These are phyloP conservation scores for Fraxinus albicans DNA, from an alignment of 305 asterid species.

Conservation along the genomic window DNA sequence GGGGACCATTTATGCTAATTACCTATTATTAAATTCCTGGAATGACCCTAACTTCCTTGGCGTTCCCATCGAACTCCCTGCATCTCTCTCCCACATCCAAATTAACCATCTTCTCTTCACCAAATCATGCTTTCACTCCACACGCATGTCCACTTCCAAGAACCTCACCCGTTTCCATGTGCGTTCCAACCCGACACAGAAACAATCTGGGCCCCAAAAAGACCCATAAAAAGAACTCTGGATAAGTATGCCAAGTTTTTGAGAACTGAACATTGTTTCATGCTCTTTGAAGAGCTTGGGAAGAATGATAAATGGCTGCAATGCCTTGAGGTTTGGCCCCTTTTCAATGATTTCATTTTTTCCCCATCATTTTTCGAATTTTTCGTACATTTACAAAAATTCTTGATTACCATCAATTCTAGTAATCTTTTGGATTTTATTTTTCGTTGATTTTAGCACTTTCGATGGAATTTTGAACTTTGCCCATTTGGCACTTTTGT, in stretches of 20 bases:
- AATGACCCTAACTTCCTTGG: slow-evolving; percentile 29
- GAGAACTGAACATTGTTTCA: slow-evolving; percentile 82
- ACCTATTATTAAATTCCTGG: background rate
- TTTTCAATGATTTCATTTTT: background rate
- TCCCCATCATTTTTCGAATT: background rate
- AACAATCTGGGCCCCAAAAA: slow-evolving; percentile 33
- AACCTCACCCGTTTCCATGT: slow-evolving; percentile 30
- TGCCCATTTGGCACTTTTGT: background rate
- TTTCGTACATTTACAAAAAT: background rate
- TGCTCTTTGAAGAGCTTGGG: slow-evolving; percentile 91
- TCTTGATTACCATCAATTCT: background rate
- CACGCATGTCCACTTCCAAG: slow-evolving; percentile 17
- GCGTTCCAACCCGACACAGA: slow-evolving; percentile 43
- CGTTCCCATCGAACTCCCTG: slow-evolving; percentile 31
- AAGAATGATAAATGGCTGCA: slow-evolving; percentile 78
- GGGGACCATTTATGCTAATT: no score
- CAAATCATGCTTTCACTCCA: slow-evolving; percentile 20
- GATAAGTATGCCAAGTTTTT: slow-evolving; percentile 67
- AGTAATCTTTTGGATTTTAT: background rate
- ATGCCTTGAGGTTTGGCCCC: slow-evolving; percentile 62
- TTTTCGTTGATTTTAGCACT: background rate
- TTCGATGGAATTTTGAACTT: background rate
- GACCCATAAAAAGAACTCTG: slow-evolving; percentile 35
- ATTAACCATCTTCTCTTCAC: slow-evolving; percentile 24
- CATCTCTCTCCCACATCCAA: slow-evolving; percentile 25